Conservation (phyloP, 192 early-diverging fungal species). For the Entomortierella chlamydospora region DNA sequence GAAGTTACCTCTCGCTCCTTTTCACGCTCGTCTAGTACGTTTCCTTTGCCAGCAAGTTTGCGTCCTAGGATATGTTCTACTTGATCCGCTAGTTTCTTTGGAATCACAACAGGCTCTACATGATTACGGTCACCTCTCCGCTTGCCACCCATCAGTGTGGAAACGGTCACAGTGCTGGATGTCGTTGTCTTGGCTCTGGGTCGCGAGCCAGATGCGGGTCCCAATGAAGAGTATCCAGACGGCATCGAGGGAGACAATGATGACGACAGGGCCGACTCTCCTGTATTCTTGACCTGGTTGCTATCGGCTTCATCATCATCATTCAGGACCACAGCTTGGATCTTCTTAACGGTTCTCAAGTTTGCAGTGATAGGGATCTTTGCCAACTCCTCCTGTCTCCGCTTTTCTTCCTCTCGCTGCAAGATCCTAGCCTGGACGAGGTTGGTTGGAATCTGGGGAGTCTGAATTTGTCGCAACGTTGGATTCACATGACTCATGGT, state of each 20-base stretch:
- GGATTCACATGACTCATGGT: constrained; percentile 37
- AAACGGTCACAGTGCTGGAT: constrained; percentile 13
- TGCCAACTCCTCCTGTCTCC: constrained; percentile 34
- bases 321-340: constrained; percentile 39
- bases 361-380: constrained; percentile 54
- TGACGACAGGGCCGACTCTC: not conserved
- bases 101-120: constrained; percentile 45
- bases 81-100: constrained; percentile 42
- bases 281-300: not conserved
- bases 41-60: constrained; percentile 55
- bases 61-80: constrained; percentile 51
- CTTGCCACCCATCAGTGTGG: constrained; percentile 20
- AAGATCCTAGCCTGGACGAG: constrained; percentile 44
- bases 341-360: constrained; percentile 43
- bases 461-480: constrained; percentile 41
- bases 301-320: constrained; percentile 18
- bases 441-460: constrained; percentile 46
- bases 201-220: constrained; percentile 1
- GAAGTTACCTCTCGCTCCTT: constrained; percentile 47
- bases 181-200: constrained; percentile 34
- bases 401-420: constrained; percentile 44
- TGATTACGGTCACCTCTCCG: constrained; percentile 44
- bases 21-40: constrained; percentile 51
- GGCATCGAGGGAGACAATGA: not conserved
- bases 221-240: not conserved